Evolutionary conservation across 345 rosid genomes (phyloP), one percentile per base, ranked within the genome.

Genomic region (Populus ilicifolia): DNA sequence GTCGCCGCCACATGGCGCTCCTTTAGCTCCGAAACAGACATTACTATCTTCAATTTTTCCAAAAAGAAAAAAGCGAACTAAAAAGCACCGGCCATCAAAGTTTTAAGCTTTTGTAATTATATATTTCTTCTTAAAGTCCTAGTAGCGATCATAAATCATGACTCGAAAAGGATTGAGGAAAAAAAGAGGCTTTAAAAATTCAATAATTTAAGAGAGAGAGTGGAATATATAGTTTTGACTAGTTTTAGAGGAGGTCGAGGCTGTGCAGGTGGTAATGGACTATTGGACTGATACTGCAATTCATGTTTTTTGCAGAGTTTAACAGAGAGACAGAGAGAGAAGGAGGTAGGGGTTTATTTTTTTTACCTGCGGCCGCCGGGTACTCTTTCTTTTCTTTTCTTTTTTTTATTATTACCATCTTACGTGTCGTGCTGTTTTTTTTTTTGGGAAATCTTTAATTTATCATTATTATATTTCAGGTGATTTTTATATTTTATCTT

Each of bases 11-110:
- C 79, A 87, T 91, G 98, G 65, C 93, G 93, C 85, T 93, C 98
- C 83, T 89, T 96, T 77, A 96, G 90, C 87, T 96, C 97, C 65
- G 91, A 78, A 63, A 89, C 94, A 21, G 99, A 91, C 99, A 94
- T 92, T 79, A 68, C 73, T n/a, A 21, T 25, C 20, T 65, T 50
- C 68, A 46, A 30, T 43, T 33, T 18, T 30, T 16, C 33, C 20
- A 46, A 14, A 10, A 30, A 48, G 14, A 7, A 16, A 41, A 59
- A 59, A n/a, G 14, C 4, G 27, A 59, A 23, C 64, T 59, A 59
- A 23, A 59, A 59, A 52, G 23, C 59, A 52, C 59, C 20, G 23
- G 7, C 59, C 59, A 52, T 52, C 59, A 52, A 52, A 59, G 5
- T 10, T n/a, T 59, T 10, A n/a, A 8, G 5, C 25, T 59, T 59